These are phyloP conservation scores for Wallacemonas sp. DNA, from an alignment of 208 protist genomes.

Conservation along the genomic window DNA sequence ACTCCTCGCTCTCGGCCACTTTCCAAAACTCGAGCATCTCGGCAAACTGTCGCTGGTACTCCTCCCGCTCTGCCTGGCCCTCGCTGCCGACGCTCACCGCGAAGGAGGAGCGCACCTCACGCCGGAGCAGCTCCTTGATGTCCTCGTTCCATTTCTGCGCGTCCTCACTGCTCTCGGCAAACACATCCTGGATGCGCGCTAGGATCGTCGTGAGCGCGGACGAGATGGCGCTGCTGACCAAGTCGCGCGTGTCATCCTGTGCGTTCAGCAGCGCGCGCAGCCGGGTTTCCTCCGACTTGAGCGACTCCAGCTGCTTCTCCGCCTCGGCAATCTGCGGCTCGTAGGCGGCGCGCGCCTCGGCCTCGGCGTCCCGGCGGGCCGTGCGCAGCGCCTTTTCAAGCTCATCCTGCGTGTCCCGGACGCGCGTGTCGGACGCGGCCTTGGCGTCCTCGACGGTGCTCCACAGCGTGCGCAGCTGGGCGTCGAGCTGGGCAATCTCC, in stretches of 20 bases:
- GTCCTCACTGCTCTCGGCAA: conserved; percentile 34
- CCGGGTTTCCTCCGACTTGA: conserved; percentile 52
- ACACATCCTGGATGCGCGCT: conserved; percentile 48
- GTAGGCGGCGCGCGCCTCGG: conserved; percentile 50
- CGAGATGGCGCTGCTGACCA: conserved; percentile 52
- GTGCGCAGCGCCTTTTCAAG: conserved; percentile 50
- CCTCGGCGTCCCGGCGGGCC: conserved; percentile 50
- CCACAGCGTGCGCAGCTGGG: conserved; percentile 47
- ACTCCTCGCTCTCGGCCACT: conserved; percentile 59
- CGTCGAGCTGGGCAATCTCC: conserved; percentile 72
- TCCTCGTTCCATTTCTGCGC: conserved; percentile 44
- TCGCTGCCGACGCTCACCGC: conserved; percentile 63
- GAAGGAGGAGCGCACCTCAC: conserved; percentile 75
- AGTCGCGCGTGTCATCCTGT: conserved; percentile 35
- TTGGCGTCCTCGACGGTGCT: conserved; percentile 60
- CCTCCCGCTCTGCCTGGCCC: conserved; percentile 57
- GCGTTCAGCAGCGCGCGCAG: conserved; percentile 50
- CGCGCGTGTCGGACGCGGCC: conserved; percentile 40
- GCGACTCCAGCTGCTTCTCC: conserved; percentile 36
- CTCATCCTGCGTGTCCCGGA: conserved; percentile 48
- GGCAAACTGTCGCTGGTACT: conserved; percentile 55
- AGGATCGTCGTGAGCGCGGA: conserved; percentile 62
- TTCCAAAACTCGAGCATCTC: conserved; percentile 80
- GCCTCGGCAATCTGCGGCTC: conserved; percentile 44
- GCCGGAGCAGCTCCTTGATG: conserved; percentile 56